Percentiles rank a stretch among this genome's conserved stretches.
Evolutionary conservation across 2,329 filamentous ascomycete genomes (phyloP).

Genomic region (Seiridium cupressi): DNA sequence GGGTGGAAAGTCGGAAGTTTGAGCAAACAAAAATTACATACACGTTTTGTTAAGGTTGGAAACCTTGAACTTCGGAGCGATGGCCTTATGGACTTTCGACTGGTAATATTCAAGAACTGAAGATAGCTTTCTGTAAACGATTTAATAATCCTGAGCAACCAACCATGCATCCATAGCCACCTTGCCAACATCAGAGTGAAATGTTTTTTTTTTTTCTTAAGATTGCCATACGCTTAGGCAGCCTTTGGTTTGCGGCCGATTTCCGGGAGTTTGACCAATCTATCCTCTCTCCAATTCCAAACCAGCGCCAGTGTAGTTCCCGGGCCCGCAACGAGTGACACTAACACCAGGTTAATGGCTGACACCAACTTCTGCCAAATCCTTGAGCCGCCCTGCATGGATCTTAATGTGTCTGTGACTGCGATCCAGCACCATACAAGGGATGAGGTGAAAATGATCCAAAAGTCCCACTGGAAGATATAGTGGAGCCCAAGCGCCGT

Average conservation of each 20-base stretch:
- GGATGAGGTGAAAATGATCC: constrained; percentile 19
- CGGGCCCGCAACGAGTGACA: constrained; percentile 21
- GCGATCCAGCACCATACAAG: constrained; percentile 24
- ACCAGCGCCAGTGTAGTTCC: constrained; percentile 20
- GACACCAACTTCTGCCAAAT: not conserved
- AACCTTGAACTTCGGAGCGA: too few species aligned
- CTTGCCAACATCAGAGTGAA: too few species aligned
- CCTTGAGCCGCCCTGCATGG: constrained; percentile 13
- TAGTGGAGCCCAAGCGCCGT: constrained; percentile 24
- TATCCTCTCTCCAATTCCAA: constrained; percentile 25
- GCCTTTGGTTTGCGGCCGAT: not conserved
- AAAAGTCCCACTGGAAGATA: constrained; percentile 27
- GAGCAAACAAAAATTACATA: not conserved
- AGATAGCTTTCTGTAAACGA: too few species aligned
- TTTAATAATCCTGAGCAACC: too few species aligned
- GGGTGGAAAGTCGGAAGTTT: not conserved
- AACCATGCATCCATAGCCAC: too few species aligned
- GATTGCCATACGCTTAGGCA: not conserved
- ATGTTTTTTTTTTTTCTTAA: too few species aligned
- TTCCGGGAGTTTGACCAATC: constrained; percentile 22
- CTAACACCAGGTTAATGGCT: constrained; percentile 14
- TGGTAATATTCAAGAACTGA: too few species aligned
- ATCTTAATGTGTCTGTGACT: constrained; percentile 19
- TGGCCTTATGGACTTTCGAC: too few species aligned
- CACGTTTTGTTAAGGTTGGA: too few species aligned